Base-by-base conservation (phyloP, 208 protist species). In the Trypanosoma scelopori region DNA sequence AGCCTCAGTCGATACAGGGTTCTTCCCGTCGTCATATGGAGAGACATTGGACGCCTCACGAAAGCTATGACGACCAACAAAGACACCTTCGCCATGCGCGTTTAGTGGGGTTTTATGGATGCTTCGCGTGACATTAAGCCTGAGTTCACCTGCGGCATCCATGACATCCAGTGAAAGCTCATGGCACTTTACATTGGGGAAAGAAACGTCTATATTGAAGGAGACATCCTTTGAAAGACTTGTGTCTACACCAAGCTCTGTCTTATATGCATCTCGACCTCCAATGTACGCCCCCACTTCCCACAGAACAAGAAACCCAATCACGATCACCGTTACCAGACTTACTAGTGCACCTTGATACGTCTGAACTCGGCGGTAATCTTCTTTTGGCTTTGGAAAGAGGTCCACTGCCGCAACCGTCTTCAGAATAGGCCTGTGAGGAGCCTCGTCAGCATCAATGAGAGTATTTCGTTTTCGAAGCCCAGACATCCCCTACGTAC, bases 171-270 rank as follows among this genome's bases (percentile, higher is more conserved):
- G 46, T 37, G 73, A 90, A n/a, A 94, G 62, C 18, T 75, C 69
- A 59, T 93, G 59, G 56, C 91, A 96, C 1, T 47, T 50, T 6
- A 89, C 66, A 20, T 51, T 55, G 0, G 86, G 86, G 53, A 96
- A 94, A 25, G 74, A 74, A 20, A 96, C 80, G 50, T 96, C 85
- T 20, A 96, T 72, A 53, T 96, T 77, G 12, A 96, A 72, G 1
- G 55, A 49, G 63, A 94, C 80, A 51, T 86, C 68, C 15, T 77
- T 71, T 16, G 69, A 59, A 43, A 69, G 37, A 20, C 51, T 68
- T 13, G 66, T 74, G 61, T 93, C 88, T 27, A 94, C 72, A 12
- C 78, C 78, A 6, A 94, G 67, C 43, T 87, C 78, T 1, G 82
- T 87, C 53, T 56, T 51, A 57, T 91, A 88, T 15, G 85, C 80